Evolutionary conservation across 257 asterid species (phyloP).

Genomic region (Ajuga chamaepitys): DNA sequence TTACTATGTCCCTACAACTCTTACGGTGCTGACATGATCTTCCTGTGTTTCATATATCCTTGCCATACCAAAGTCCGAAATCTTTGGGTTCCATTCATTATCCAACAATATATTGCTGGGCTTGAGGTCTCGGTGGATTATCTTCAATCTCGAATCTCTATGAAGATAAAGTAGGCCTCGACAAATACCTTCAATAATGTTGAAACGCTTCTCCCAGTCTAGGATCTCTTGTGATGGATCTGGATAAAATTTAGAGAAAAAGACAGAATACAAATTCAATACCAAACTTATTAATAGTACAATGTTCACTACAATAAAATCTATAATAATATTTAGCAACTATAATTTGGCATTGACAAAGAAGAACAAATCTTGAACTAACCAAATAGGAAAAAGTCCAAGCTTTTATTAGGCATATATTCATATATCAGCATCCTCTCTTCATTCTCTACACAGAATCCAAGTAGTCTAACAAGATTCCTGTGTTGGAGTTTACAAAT

Average conservation of each 20-base stretch:
- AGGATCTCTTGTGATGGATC: slow-evolving; percentile 3
- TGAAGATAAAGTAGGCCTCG: slow-evolving; percentile 40
- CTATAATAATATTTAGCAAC: not conserved
- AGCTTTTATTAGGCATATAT: slow-evolving; percentile 33
- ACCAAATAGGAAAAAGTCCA: slow-evolving; percentile 31
- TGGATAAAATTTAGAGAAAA: not conserved
- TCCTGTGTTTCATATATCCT: slow-evolving; percentile 22
- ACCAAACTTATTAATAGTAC: too few relatives aligned
- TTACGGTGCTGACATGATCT: slow-evolving; percentile 18
- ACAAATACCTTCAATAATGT: slow-evolving; percentile 25
- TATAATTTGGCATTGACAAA: not conserved
- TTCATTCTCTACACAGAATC: slow-evolving; percentile 28
- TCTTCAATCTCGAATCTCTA: slow-evolving; percentile 26
- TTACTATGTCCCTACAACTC: slow-evolving; percentile 32
- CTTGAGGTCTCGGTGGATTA: slow-evolving; percentile 32
- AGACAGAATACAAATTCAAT: not conserved
- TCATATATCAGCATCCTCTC: slow-evolving; percentile 38
- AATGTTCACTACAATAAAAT: too few relatives aligned
- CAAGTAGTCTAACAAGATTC: slow-evolving; percentile 19
- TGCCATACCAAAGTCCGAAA: slow-evolving; percentile 38
- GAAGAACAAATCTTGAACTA: not conserved
- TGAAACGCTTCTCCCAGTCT: slow-evolving; percentile 23
- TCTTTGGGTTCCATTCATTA: slow-evolving; percentile 21
- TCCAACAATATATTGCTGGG: slow-evolving; percentile 25
- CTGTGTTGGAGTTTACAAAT: not conserved